These are phyloP conservation scores for Russula earlei DNA, from an alignment of 768 basidiomycete species.

Conservation along the genomic window DNA sequence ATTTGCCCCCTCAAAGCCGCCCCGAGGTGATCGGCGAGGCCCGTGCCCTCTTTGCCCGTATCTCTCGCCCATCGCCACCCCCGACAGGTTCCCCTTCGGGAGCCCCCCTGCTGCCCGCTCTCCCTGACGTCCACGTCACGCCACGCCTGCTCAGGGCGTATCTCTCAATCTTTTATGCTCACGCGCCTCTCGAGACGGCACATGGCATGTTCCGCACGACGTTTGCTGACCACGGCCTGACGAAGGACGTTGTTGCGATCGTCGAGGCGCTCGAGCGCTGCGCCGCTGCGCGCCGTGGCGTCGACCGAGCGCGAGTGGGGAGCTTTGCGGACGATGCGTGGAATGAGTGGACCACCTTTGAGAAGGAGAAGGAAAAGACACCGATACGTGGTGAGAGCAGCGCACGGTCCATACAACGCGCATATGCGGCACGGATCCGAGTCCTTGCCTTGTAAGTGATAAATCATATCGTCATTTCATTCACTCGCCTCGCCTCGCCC, in stretches of 20 bases:
- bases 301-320: constrained; percentile 39
- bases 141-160: constrained; percentile 70
- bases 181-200: constrained; percentile 40
- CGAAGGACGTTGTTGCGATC: constrained; percentile 45
- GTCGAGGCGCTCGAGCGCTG: constrained; percentile 65
- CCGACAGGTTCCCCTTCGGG: not conserved
- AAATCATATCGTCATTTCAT: not conserved
- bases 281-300: constrained; percentile 31
- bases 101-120: not conserved
- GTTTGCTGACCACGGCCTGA: constrained; percentile 35
- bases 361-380: constrained; percentile 28
- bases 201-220: constrained; percentile 41
- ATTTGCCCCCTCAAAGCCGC: constrained; percentile 61
- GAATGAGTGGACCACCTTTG: constrained; percentile 48
- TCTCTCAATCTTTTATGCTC: constrained; percentile 63
- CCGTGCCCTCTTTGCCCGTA: constrained; percentile 50
- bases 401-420: constrained; percentile 54
- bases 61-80: constrained; percentile 28
- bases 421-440: constrained; percentile 60
- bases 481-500: constrained; percentile 24
- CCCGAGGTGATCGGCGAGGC: constrained; percentile 68
- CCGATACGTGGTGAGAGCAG: constrained; percentile 1
- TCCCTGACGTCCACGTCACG: constrained; percentile 48
- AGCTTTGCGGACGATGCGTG: constrained; percentile 57
- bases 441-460: constrained; percentile 43